phyloP scores from a whole-genome alignment of 2,329 filamentous ascomycete species.

The Pezicula neosporulosa region DNA sequence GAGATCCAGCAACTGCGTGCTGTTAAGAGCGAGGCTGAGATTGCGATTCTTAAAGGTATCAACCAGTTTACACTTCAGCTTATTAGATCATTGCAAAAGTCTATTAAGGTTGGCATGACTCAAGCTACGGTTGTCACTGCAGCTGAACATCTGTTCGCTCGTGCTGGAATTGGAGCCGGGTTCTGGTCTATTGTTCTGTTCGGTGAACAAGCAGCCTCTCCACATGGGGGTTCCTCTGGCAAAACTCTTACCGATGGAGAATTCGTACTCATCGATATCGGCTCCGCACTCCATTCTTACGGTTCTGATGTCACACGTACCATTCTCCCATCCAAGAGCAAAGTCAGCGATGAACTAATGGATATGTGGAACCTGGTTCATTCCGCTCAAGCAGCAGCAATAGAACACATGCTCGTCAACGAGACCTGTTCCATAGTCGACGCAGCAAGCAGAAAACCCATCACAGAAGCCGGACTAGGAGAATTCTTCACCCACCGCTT shows the following conservation, averaged over 20 bases:
- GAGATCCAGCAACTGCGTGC: constrained; percentile 54
- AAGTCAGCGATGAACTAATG: constrained; percentile 27
- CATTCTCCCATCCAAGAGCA: constrained; percentile 33
- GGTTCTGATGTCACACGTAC: constrained; percentile 60
- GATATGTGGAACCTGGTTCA: constrained; percentile 57
- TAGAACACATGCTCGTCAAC: constrained; percentile 46
- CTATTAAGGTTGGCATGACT: constrained; percentile 49
- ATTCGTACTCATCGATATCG: constrained; percentile 61
- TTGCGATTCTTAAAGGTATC: constrained; percentile 54
- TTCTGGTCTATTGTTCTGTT: constrained; percentile 65
- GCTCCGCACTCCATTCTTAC: constrained; percentile 52
- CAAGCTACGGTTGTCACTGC: constrained; percentile 53
- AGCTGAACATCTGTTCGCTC: constrained; percentile 46
- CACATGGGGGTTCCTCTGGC: constrained; percentile 35
- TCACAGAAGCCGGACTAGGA: constrained; percentile 42
- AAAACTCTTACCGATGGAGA: constrained; percentile 48
- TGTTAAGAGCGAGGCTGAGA: constrained; percentile 51
- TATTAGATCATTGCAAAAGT: constrained; percentile 50
- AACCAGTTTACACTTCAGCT: constrained; percentile 60
- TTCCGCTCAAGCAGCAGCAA: constrained; percentile 53
- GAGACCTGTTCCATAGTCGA: constrained; percentile 55
- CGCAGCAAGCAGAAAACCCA: constrained; percentile 53
- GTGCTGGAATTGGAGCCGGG: constrained; percentile 46
- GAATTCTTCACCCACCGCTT: constrained; percentile 57
- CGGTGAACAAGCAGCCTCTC: constrained; percentile 36